Evolutionary conservation across 306 rosid species (phyloP), one percentile per base, ranked within the genome.

Genomic region (Rosa chinensis): DNA sequence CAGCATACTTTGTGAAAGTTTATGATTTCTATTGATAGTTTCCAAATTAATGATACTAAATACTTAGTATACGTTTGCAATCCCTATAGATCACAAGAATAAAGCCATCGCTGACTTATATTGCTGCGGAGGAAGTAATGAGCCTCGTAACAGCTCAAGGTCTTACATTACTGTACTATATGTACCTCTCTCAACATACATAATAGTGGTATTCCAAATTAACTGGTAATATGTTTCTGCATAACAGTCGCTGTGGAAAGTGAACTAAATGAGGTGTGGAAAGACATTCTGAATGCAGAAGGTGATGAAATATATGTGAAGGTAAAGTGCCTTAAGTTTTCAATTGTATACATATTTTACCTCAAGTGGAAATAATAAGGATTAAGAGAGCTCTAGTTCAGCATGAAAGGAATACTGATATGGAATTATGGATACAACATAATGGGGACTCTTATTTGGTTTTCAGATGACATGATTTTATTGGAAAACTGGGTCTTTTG

Each of bases 111-210:
- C 86, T 95, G 85, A 91, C 90, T 50, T 93, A 91, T 79, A 82
- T 96, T 72, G 94, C 99, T 35, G 89, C 97, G 68, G 97, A 91
- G 86, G 99, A 96, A 89, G 70, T 96, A 73, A 91, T 96, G 99
- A 91, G 98, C 85, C 99, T 96, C 49, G 99, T 96, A 64, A 96
- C 98, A 70, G 98, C 98, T 81, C 98, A 96, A 91, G 99, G 98
- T 93, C 85, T 76, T 82, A 37, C 62, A 59, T 52, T 62, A 6
- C 61, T 77, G 69, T 63, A 61, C 61, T 66, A 58, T 70, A 58
- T 77, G 73, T 76, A 25, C 37, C 39, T 70, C 66, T 67, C 62
- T 39, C 25, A 55, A 21, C 56, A 70, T 71, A 21, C 50, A 10
- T 28, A 40, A 35, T 8, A 32, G 76, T 75, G 25, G 18, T 21